Percentiles rank a stretch among this genome's conserved stretches.
Conservation (phyloP, 1,284 basidiomycete genomes). For the Melanopsichium pennsylvanicum region DNA sequence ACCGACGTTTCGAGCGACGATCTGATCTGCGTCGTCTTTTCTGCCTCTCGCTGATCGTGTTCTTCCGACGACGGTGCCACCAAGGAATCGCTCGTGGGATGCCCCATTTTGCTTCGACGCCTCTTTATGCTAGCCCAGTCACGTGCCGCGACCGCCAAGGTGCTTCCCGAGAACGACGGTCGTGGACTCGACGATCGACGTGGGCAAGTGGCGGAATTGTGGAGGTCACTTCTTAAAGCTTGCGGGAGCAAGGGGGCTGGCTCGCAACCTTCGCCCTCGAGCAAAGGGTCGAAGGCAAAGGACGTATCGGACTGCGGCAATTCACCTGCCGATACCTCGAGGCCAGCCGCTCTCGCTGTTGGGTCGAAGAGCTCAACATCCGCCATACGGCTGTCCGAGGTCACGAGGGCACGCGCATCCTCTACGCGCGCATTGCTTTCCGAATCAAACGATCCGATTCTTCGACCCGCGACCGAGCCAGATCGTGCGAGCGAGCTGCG, state of each 20-base stretch:
- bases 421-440: too few species aligned
- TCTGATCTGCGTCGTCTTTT: background rate
- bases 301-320: too few species aligned
- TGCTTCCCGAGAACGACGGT: conserved; percentile 37
- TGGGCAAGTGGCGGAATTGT: too few species aligned
- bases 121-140: conserved; percentile 40
- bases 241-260: background rate
- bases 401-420: background rate
- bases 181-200: too few species aligned
- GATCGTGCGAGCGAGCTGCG: conserved; percentile 24
- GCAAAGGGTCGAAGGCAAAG: conserved; percentile 30
- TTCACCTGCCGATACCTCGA: too few species aligned
- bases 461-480: conserved; percentile 4
- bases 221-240: too few species aligned
- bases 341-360: conserved; percentile 14
- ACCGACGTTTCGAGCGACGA: conserved; percentile 21
- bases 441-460: conserved; percentile 9
- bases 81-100: too few species aligned
- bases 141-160: conserved; percentile 38
- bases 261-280: conserved; percentile 22
- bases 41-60: too few species aligned
- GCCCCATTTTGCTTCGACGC: conserved; percentile 8
- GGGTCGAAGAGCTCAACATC: conserved; percentile 24
- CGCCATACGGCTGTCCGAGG: background rate
- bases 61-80: too few species aligned